Percentiles rank a stretch among this genome's conserved stretches.
Conservation (phyloP, 2,329 filamentous ascomycete species). For the Fulvia fulva region DNA sequence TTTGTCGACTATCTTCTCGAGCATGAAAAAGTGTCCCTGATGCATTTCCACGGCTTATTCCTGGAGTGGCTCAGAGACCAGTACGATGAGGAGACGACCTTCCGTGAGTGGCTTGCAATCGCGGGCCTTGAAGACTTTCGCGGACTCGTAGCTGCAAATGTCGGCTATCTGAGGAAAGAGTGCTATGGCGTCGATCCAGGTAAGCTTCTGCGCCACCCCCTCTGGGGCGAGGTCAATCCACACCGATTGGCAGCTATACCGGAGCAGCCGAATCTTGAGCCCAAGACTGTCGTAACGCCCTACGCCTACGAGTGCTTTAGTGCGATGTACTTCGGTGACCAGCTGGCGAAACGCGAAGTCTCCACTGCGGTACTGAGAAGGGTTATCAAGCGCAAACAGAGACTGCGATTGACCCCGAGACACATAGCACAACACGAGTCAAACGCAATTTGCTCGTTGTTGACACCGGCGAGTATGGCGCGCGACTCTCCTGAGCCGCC, state of each 20-base stretch:
- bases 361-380: conserved; percentile 16
- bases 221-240: conserved; percentile 38
- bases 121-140: conserved; percentile 55
- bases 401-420: conserved; percentile 26
- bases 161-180: conserved; percentile 64
- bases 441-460: neutral
- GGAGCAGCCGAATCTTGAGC: conserved; percentile 20
- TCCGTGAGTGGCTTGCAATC: conserved; percentile 54
- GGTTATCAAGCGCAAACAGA: conserved; percentile 17
- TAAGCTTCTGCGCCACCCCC: conserved; percentile 26
- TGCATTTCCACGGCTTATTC: conserved; percentile 58
- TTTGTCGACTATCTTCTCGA: conserved; percentile 61
- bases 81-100: conserved; percentile 45
- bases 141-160: conserved; percentile 55
- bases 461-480: neutral
- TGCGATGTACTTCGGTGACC: conserved; percentile 56
- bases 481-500: conserved; percentile 2
- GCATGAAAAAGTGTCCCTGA: conserved; percentile 44
- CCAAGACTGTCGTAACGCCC: conserved; percentile 64
- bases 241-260: conserved; percentile 31
- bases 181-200: conserved; percentile 44
- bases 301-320: conserved; percentile 64
- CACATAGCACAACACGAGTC: neutral
- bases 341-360: conserved; percentile 40
- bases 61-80: conserved; percentile 49